A percentile compares a stretch with the other conserved stretches of the same genome.
phyloP scores from a whole-genome alignment of 148 eudicot species.

The Chenopodium berlandieri region DNA sequence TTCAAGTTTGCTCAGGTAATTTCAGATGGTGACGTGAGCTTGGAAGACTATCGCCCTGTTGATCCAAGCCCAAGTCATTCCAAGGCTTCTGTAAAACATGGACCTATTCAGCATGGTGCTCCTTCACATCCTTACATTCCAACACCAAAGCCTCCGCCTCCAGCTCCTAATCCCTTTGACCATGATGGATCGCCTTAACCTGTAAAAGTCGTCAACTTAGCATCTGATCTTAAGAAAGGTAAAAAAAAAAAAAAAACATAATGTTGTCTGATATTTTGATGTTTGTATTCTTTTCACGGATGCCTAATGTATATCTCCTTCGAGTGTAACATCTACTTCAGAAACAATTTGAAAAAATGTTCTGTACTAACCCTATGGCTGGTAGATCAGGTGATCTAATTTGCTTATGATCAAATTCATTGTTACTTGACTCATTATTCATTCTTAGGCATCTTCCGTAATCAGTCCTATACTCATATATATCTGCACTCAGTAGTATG shows the following conservation, averaged over 20 bases:
- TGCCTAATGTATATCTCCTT: background rate
- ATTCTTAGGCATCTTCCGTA: background rate
- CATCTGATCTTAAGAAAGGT: background rate
- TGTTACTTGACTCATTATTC: background rate
- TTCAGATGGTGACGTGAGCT: background rate
- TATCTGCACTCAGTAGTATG: no score
- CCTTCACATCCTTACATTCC: constrained; percentile 30
- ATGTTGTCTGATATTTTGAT: background rate
- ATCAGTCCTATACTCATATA: background rate
- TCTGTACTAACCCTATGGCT: background rate
- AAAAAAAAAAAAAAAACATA: background rate
- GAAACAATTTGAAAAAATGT: background rate
- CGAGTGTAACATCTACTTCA: background rate
- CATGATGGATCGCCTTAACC: constrained; percentile 6
- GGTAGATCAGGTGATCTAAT: background rate
- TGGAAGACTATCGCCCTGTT: constrained; percentile 30
- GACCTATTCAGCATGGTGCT: constrained; percentile 26
- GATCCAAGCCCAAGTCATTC: constrained; percentile 32
- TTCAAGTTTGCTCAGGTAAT: background rate
- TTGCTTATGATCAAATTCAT: background rate
- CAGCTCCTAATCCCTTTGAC: constrained; percentile 6
- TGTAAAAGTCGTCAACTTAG: background rate
- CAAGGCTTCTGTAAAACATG: constrained; percentile 22
- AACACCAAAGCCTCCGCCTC: constrained; percentile 26
- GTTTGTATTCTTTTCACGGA: background rate